Conservation (phyloP, 495 filamentous ascomycete species). For the Aspergillus panamensis region DNA sequence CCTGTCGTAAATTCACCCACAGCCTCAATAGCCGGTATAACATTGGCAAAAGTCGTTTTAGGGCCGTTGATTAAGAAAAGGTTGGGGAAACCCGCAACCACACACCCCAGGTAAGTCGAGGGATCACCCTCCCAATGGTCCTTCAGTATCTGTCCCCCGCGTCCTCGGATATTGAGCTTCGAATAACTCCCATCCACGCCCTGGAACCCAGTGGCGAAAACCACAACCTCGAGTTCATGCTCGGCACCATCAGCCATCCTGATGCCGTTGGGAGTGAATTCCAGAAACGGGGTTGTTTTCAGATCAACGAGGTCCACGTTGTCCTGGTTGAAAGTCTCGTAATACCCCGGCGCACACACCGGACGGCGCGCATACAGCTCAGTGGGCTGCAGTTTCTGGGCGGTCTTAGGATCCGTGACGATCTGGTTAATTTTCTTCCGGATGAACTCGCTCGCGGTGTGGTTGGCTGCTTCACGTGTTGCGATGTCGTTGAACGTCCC, state of each 20-base stretch:
- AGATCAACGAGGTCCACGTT: constrained; percentile 22
- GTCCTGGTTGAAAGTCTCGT: constrained; percentile 25
- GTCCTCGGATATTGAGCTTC: constrained; percentile 26
- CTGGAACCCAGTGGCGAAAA: constrained; percentile 54
- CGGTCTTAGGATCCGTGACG: constrained; percentile 21
- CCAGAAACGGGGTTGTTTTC: constrained; percentile 32
- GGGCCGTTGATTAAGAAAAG: constrained; percentile 44
- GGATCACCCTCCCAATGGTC: constrained; percentile 44
- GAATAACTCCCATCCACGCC: constrained; percentile 43
- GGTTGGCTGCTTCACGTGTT: constrained; percentile 19
- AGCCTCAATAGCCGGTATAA: constrained; percentile 41
- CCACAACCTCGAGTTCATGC: constrained; percentile 47
- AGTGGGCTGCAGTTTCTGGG: constrained; percentile 14
- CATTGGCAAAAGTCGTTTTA: constrained; percentile 42
- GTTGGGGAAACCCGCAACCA: constrained; percentile 32
- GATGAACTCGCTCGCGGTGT: constrained; percentile 24
- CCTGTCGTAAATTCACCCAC: constrained; percentile 29
- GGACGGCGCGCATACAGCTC: constrained; percentile 21
- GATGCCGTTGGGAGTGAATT: constrained; percentile 45
- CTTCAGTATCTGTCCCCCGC: constrained; percentile 28
- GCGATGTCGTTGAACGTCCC: constrained; percentile 24
- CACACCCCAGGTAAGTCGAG: constrained; percentile 43
- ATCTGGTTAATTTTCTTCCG: constrained; percentile 20
- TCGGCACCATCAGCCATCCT: constrained; percentile 31
- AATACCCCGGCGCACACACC: constrained; percentile 26